Percentiles rank a stretch among this genome's conserved stretches.
Conservation (phyloP, 179 eudicot genomes). For the Dionaea muscipula region DNA sequence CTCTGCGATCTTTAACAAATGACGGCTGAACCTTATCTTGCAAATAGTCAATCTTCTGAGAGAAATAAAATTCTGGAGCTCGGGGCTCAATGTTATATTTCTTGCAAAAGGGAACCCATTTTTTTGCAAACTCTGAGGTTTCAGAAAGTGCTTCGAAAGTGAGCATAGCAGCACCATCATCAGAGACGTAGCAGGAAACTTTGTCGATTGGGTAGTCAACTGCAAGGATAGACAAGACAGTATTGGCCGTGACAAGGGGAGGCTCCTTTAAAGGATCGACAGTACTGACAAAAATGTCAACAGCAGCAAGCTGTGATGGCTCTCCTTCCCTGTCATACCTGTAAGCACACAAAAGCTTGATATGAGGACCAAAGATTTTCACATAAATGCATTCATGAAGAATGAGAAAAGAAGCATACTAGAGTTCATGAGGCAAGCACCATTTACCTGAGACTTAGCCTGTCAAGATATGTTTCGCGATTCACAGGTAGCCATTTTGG, state of each 20-base stretch:
- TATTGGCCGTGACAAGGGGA: conserved; percentile 51
- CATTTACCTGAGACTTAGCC: conserved; percentile 36
- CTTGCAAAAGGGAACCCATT: conserved; percentile 49
- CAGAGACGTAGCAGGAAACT: conserved; percentile 55
- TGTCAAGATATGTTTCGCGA: conserved; percentile 40
- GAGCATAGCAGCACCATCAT: conserved; percentile 59
- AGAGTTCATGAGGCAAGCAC: background rate
- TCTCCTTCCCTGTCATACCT: conserved; percentile 52
- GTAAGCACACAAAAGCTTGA: background rate
- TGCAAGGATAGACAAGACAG: conserved; percentile 47
- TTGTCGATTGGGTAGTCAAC: conserved; percentile 58
- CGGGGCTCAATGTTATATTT: conserved; percentile 44
- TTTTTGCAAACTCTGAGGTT: conserved; percentile 47
- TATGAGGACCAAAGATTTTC: conserved; percentile 3
- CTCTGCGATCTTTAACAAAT: conserved; percentile 50
- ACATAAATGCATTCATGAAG: background rate
- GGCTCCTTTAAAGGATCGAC: conserved; percentile 57
- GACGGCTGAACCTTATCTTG: conserved; percentile 40
- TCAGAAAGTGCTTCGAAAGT: conserved; percentile 50
- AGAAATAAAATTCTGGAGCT: conserved; percentile 49
- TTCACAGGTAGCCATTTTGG: conserved; percentile 43
- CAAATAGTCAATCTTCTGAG: conserved; percentile 40
- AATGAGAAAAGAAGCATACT: background rate
- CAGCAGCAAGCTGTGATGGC: conserved; percentile 44
- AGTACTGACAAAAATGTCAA: conserved; percentile 53